Percentiles rank a stretch among this genome's conserved stretches.
Evolutionary conservation across 2,329 filamentous ascomycete genomes (phyloP).

Genomic region (Sarocladiaceae sp.): DNA sequence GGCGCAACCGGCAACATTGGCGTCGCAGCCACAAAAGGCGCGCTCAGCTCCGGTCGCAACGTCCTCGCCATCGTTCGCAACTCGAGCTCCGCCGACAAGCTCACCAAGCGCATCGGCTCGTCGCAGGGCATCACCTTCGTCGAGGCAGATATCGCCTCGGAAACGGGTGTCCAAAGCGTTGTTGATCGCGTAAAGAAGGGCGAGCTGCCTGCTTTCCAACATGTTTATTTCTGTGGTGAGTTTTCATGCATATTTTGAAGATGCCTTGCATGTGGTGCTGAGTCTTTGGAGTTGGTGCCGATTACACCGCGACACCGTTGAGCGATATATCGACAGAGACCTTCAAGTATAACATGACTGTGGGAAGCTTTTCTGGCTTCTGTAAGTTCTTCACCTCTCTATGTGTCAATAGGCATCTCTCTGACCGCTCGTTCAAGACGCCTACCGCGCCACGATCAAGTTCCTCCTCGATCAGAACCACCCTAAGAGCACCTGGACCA

Average conservation of each 20-base stretch:
- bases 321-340: constrained; percentile 16
- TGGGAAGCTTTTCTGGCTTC: constrained; percentile 23
- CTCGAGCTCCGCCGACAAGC: constrained; percentile 25
- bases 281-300: constrained; percentile 18
- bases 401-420: background rate
- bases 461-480: constrained; percentile 24
- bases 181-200: constrained; percentile 27
- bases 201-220: constrained; percentile 29
- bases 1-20: constrained; percentile 35
- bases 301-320: constrained; percentile 17
- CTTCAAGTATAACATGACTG: constrained; percentile 17
- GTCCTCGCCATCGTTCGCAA: constrained; percentile 32
- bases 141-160: constrained; percentile 25
- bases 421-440: constrained; percentile 15
- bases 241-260: background rate
- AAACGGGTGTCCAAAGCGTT: constrained; percentile 23
- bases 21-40: constrained; percentile 23
- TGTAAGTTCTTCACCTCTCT: constrained; percentile 17
- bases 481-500: constrained; percentile 23
- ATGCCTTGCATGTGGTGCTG: background rate
- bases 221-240: constrained; percentile 28
- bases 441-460: constrained; percentile 24
- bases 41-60: constrained; percentile 21
- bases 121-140: constrained; percentile 23
- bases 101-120: constrained; percentile 22